phyloP scores from a whole-genome alignment of 139 green algal genomes.

The Mesotaenium endlicherianum region DNA sequence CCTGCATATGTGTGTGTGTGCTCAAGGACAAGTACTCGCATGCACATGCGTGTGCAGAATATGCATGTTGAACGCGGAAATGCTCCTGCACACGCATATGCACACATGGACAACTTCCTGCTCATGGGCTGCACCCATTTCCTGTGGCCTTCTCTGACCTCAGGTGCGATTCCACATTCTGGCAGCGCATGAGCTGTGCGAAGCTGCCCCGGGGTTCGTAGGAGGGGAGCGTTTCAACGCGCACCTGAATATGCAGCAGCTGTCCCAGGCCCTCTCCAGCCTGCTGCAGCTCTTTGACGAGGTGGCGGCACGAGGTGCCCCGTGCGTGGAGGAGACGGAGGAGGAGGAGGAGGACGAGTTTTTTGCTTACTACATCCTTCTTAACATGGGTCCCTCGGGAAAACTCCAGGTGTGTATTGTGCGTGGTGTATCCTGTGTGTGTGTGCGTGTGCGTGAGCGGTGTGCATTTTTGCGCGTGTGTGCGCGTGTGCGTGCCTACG shows the following conservation, averaged over 20 bases:
- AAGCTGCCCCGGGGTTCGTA: background rate
- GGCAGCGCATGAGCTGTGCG: background rate
- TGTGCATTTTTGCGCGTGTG: too few relatives aligned
- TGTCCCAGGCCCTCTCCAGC: background rate
- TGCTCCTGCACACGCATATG: too few relatives aligned
- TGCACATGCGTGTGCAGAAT: too few relatives aligned
- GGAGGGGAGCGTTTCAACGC: background rate
- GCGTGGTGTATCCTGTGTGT: too few relatives aligned
- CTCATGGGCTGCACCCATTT: too few relatives aligned
- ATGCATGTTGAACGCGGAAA: too few relatives aligned
- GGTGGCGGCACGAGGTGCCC: background rate
- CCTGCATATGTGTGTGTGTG: too few relatives aligned
- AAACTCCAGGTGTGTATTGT: constrained; percentile 5
- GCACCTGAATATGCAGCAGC: background rate
- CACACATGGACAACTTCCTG: too few relatives aligned
- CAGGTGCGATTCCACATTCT: constrained; percentile 9
- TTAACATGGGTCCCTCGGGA: background rate
- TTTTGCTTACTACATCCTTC: background rate
- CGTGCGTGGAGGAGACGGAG: background rate
- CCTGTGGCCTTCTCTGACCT: background rate
- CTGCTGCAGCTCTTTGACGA: background rate
- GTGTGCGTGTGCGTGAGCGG: too few relatives aligned
- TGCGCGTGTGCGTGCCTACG: too few relatives aligned
- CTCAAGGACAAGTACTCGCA: too few relatives aligned
- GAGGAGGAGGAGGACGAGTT: background rate